These are phyloP conservation scores for Lyophyllum atratum DNA, from an alignment of 768 basidiomycete species.

Conservation along the genomic window DNA sequence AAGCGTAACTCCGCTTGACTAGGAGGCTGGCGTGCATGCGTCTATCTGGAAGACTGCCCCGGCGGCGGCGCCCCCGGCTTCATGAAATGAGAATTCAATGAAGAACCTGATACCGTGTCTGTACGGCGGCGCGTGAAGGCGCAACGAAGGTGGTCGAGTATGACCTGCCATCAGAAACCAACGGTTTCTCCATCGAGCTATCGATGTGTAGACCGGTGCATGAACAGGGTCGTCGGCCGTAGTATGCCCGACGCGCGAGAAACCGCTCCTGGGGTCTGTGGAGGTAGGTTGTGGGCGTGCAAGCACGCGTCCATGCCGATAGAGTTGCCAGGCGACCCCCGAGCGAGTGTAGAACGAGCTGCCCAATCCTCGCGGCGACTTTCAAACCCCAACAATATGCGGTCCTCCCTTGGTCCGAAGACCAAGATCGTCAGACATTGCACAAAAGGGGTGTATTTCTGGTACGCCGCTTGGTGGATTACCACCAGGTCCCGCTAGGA, in stretches of 20 bases:
- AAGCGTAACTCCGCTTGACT: not conserved
- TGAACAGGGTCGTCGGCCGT: slow-evolving; percentile 1
- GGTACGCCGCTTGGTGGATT: slow-evolving; percentile 64
- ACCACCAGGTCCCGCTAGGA: slow-evolving; percentile 62
- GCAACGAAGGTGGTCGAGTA: not conserved
- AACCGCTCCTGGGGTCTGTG: not conserved
- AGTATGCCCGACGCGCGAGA: slow-evolving; percentile 2
- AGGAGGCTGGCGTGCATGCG: not conserved
- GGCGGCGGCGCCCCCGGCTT: not conserved
- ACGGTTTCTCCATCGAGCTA: not conserved
- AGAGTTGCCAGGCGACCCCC: slow-evolving; percentile 11
- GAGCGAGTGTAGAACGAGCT: slow-evolving; percentile 15
- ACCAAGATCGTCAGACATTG: slow-evolving; percentile 43
- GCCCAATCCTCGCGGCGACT: slow-evolving; percentile 61
- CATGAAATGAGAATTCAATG: not conserved
- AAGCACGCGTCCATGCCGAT: slow-evolving; percentile 17
- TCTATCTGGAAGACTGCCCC: not conserved
- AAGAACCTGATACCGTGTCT: not conserved
- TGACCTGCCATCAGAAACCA: not conserved
- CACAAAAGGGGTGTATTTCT: slow-evolving; percentile 50
- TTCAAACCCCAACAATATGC: slow-evolving; percentile 44
- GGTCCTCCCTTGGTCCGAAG: slow-evolving; percentile 35
- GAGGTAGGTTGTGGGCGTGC: slow-evolving; percentile 8
- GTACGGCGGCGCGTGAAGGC: not conserved
- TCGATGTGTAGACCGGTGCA: not conserved